Base-by-base conservation (phyloP, 1,284 basidiomycete species). In the Ceratobasidium papillatum region DNA sequence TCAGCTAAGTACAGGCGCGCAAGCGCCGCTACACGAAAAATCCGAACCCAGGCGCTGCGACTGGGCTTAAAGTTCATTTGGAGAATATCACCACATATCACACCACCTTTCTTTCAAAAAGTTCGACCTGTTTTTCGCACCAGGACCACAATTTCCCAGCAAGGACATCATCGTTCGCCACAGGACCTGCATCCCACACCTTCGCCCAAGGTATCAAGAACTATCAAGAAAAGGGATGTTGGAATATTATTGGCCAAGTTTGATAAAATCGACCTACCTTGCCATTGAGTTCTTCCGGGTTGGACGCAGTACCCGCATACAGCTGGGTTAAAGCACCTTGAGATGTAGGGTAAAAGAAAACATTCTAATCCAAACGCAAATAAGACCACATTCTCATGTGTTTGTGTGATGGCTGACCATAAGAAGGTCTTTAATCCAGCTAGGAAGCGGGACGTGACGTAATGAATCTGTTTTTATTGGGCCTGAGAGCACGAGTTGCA, bases 191-290 rank as follows among this genome's bases (percentile, higher is more conserved):
- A 1, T 78, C 76, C 0, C 82, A 84, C 3, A 82, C 64, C 1
- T 85, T 80, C 0, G 84, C 87, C 85, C 84, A 87, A 1, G 86
- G 85, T 3, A 85, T 82, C 14, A 86, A 77, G 76, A 83, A 87
- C 84, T 61, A 19, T 9, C n/a, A 61, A 47, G 30, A 76, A 45
- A 41, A 76, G 80, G 14, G 32, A 41, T 0, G 74, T 45, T 77
- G 12, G 47, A 56, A 47, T 47, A 9, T 2, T 51, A 43, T 25
- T 66, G 41, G 51, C 3, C 12, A 27, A 75, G 14, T 12, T 58
- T 27, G 76, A 87, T 61, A 0, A 22, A 11, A 17, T 25, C 2
- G 34, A 25, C 34, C 12, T 5, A 61, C 59, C 59, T 84, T 82
- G 14, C 84, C 85, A 74, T 83, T 84, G 11, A 84, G 75, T 0